phyloP scores from a whole-genome alignment of 129 eudicot genomes.

The Smallanthus sonchifolius region DNA sequence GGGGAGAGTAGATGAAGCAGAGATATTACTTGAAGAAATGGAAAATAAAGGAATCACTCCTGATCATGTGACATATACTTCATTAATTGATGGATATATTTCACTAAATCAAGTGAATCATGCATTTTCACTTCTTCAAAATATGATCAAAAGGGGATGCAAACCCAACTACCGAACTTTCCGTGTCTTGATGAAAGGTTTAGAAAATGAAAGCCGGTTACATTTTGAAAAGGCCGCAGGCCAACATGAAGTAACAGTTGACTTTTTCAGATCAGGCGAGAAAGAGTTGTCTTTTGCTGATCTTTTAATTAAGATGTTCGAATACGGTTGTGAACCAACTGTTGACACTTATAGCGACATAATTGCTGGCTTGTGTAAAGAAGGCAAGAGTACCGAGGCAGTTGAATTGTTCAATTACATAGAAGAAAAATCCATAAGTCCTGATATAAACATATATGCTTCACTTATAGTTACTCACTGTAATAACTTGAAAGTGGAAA shows the following conservation, averaged over 20 bases:
- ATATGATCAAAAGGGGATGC: constrained; percentile 55
- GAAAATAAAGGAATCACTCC: constrained; percentile 52
- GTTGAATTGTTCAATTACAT: constrained; percentile 44
- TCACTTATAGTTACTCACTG: constrained; percentile 48
- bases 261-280: constrained; percentile 25
- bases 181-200: constrained; percentile 56
- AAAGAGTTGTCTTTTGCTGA: constrained; percentile 37
- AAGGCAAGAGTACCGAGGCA: constrained; percentile 60
- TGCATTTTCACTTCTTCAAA: constrained; percentile 54
- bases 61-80: constrained; percentile 72
- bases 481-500: constrained; percentile 47
- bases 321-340: constrained; percentile 62
- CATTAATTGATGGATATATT: constrained; percentile 66
- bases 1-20: constrained; percentile 65
- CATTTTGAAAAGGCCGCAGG: constrained; percentile 35
- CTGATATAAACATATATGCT: constrained; percentile 37
- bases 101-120: constrained; percentile 45
- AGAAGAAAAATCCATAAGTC: constrained; percentile 50
- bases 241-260: constrained; percentile 37
- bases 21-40: constrained; percentile 58
- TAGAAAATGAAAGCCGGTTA: constrained; percentile 45
- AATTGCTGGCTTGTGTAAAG: constrained; percentile 51
- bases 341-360: constrained; percentile 50
- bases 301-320: constrained; percentile 55
- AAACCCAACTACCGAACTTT: constrained; percentile 70